These are phyloP conservation scores for Aureobasidium mangrovei DNA, from an alignment of 2,329 filamentous ascomycete species.

Conservation along the genomic window DNA sequence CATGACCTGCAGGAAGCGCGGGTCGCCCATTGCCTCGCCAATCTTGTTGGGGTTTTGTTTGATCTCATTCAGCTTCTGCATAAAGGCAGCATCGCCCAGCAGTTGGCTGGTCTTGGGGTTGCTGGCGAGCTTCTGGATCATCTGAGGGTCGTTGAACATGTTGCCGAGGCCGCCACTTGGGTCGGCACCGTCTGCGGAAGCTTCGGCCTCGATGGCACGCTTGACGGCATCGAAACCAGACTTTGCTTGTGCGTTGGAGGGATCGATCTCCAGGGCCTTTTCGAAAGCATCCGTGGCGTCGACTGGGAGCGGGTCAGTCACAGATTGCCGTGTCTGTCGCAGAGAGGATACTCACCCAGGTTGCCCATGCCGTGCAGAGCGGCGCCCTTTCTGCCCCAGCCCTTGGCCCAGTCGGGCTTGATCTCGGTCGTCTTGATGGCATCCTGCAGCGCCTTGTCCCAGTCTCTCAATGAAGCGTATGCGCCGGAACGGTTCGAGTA, in stretches of 20 bases:
- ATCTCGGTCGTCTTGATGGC: constrained; percentile 88
- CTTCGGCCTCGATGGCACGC: constrained; percentile 76
- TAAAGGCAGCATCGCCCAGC: constrained; percentile 77
- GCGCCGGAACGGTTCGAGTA: constrained; percentile 92
- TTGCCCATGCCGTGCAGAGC: constrained; percentile 84
- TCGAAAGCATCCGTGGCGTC: constrained; percentile 85
- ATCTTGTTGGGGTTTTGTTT: constrained; percentile 72
- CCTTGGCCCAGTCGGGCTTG: constrained; percentile 97
- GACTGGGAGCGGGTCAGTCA: constrained; percentile 34
- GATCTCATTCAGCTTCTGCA: constrained; percentile 77
- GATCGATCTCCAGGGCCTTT: constrained; percentile 86
- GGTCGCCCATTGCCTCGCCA: constrained; percentile 76
- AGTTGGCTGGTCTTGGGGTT: constrained; percentile 87
- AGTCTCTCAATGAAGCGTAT: constrained; percentile 84
- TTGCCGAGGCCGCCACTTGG: constrained; percentile 69
- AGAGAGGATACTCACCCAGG: constrained; percentile 44
- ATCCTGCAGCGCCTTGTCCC: constrained; percentile 74
- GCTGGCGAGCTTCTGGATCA: constrained; percentile 79
- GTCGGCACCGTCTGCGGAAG: constrained; percentile 55
- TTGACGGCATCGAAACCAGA: constrained; percentile 76
- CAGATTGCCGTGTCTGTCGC: neutral
- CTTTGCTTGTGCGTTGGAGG: constrained; percentile 86
- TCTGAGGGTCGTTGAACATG: constrained; percentile 89
- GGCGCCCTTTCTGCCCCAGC: constrained; percentile 87
- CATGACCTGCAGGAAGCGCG: constrained; percentile 86